Evolutionary conservation across 768 basidiomycete species (phyloP).

Genomic region (Podaxis mareebaensis): DNA sequence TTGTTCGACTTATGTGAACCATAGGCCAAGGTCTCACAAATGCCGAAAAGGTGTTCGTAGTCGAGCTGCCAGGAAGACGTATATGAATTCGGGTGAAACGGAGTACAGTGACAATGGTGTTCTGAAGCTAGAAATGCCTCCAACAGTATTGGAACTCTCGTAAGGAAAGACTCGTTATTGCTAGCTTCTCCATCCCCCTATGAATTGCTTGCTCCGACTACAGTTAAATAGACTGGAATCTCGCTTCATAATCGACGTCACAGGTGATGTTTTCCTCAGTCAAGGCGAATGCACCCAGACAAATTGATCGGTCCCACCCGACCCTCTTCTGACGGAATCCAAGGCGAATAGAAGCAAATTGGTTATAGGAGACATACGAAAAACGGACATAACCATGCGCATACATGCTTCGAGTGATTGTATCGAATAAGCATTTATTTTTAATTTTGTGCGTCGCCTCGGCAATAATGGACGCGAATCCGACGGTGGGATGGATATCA

Average conservation of each 20-base stretch:
- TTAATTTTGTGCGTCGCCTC: background rate
- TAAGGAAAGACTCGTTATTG: background rate
- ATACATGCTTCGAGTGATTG: background rate
- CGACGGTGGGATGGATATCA: constrained; percentile 7
- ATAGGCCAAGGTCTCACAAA: background rate
- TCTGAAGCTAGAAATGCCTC: background rate
- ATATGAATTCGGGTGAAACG: background rate
- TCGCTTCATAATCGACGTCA: too few species aligned
- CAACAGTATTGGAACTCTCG: background rate
- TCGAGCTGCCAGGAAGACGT: background rate
- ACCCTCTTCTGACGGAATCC: background rate
- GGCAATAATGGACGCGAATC: constrained; percentile 7
- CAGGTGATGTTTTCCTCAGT: too few species aligned
- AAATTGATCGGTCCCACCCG: background rate
- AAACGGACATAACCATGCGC: background rate
- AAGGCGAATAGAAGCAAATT: background rate
- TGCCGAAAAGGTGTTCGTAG: background rate
- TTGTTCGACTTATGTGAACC: background rate
- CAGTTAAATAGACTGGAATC: too few species aligned
- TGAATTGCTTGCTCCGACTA: background rate
- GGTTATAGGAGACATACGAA: background rate
- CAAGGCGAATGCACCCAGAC: too few species aligned
- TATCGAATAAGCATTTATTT: background rate
- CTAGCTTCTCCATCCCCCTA: background rate
- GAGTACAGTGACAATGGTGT: background rate